Percentiles rank a stretch among this genome's conserved stretches.
phyloP scores from a whole-genome alignment of 176 grass and related monocot species.

The Chrysopogon serrulatus region DNA sequence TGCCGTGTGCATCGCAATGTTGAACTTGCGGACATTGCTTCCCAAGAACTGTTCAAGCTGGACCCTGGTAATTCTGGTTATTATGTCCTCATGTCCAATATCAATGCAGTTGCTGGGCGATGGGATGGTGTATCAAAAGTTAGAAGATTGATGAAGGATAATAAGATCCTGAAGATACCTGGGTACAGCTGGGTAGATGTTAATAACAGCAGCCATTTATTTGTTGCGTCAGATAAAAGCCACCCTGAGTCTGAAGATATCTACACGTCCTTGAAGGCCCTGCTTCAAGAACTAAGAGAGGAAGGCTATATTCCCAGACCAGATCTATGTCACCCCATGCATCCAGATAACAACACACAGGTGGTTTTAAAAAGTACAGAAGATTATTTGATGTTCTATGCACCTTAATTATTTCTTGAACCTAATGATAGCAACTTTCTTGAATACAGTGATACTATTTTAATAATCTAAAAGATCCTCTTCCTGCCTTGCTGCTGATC shows the following conservation, averaged over 20 bases:
- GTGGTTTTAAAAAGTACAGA: constrained; percentile 10
- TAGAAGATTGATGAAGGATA: constrained; percentile 84
- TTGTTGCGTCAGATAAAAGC: constrained; percentile 71
- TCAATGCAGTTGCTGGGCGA: constrained; percentile 72
- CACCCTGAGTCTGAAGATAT: constrained; percentile 65
- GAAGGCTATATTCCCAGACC: constrained; percentile 66
- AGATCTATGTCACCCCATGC: constrained; percentile 31
- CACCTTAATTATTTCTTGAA: constrained; percentile 16
- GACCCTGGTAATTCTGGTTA: constrained; percentile 87
- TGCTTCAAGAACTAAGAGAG: constrained; percentile 67
- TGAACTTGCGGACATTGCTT: constrained; percentile 71
- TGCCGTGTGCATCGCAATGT: constrained; percentile 60
- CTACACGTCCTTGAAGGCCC: constrained; percentile 51
- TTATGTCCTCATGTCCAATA: constrained; percentile 93
- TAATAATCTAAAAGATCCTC: background rate
- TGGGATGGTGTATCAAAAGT: constrained; percentile 80
- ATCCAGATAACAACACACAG: constrained; percentile 24
- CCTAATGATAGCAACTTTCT: background rate
- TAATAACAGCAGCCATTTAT: constrained; percentile 63
- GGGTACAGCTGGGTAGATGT: constrained; percentile 87
- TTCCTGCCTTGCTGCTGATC: background rate
- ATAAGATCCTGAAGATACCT: constrained; percentile 65
- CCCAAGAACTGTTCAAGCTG: constrained; percentile 54
- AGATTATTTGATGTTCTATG: background rate
- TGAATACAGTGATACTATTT: background rate